A percentile compares a stretch with the other conserved stretches of the same genome.
Conservation (phyloP, 2,329 filamentous ascomycete genomes). For the Tolypocladium cylindrosporum region DNA sequence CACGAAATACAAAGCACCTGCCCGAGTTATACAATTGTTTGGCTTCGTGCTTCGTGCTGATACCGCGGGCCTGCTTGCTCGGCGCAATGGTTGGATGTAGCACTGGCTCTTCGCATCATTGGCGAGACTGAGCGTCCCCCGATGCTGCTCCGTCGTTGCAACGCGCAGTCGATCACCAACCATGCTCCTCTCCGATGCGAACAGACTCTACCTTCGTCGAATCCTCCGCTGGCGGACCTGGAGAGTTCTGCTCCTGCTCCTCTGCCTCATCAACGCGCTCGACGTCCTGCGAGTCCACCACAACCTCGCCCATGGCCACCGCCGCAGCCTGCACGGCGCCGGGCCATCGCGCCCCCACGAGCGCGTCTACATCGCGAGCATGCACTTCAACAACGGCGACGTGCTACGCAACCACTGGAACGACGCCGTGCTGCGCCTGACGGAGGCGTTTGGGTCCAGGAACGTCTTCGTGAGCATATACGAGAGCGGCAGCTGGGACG, state of each 20-base stretch:
- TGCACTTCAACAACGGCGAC: constrained; percentile 57
- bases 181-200: constrained; percentile 19
- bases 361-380: constrained; percentile 56
- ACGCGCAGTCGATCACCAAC: not conserved
- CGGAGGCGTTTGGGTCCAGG: constrained; percentile 44
- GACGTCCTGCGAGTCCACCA: constrained; percentile 28
- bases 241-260: constrained; percentile 22
- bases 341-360: constrained; percentile 17
- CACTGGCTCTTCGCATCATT: not conserved
- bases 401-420: constrained; percentile 55
- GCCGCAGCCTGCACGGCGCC: constrained; percentile 5
- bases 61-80: not conserved
- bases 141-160: not conserved
- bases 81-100: not conserved
- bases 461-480: constrained; percentile 60
- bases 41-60: not conserved
- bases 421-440: constrained; percentile 46
- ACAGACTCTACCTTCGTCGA: constrained; percentile 25
- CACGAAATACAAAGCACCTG: no score
- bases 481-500: constrained; percentile 61
- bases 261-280: constrained; percentile 26
- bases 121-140: not conserved
- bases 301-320: constrained; percentile 19
- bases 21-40: no score
- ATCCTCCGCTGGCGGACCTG: constrained; percentile 23